Conservation (phyloP, 345 rosid species). For the Psidium friedrichsthalianum region DNA sequence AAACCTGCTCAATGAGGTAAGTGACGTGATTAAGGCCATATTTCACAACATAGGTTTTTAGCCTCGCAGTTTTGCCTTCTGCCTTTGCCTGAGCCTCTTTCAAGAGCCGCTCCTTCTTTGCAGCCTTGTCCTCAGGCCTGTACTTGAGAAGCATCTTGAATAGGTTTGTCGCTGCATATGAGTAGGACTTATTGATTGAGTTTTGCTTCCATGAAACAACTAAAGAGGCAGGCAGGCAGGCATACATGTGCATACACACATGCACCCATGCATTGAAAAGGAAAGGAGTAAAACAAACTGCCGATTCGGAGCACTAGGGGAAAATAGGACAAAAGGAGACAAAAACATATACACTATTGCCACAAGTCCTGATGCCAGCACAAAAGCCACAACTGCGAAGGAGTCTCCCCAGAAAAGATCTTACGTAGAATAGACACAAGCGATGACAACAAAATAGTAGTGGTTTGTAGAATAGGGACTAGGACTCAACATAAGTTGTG, state of each 20-base stretch:
- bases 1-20: constrained; percentile 63
- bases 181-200: background rate
- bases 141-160: constrained; percentile 64
- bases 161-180: constrained; percentile 34
- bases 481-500: background rate
- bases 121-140: constrained; percentile 56
- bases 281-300: background rate
- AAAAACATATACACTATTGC: background rate
- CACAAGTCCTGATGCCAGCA: background rate
- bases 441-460: background rate
- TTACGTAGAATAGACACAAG: background rate
- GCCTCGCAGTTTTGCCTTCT: constrained; percentile 49
- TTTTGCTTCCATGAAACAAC: background rate
- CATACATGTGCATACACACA: background rate
- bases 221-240: background rate
- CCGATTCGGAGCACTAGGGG: background rate
- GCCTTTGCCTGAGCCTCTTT: constrained; percentile 54
- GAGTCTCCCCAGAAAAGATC: background rate
- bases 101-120: constrained; percentile 49
- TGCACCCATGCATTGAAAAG: background rate
- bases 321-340: background rate
- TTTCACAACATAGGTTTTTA: constrained; percentile 59
- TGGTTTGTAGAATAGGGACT: background rate
- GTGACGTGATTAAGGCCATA: constrained; percentile 69
- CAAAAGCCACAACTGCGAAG: background rate